phyloP scores from a whole-genome alignment of 2,329 filamentous ascomycete genomes.

The Tolypocladium amazonense region DNA sequence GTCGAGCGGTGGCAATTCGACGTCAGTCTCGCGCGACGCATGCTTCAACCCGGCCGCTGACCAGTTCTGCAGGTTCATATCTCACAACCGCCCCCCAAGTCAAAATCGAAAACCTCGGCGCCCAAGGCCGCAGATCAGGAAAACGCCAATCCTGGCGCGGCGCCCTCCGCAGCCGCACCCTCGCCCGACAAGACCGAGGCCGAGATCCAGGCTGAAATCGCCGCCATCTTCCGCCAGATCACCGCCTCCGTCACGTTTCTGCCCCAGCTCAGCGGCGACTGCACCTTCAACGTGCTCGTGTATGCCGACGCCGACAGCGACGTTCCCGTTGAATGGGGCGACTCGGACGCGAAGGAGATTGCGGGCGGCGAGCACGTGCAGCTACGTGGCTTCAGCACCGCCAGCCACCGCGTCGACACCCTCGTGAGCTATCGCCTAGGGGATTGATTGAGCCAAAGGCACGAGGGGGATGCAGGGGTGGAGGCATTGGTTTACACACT shows the following conservation, averaged over 20 bases:
- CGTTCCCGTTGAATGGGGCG: slow-evolving; percentile 95
- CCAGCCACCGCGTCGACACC: slow-evolving; percentile 87
- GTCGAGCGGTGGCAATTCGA: slow-evolving; percentile 98
- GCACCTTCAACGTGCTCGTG: slow-evolving; percentile 96
- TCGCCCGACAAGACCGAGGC: slow-evolving; percentile 69
- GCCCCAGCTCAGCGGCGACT: slow-evolving; percentile 79
- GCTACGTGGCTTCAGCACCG: slow-evolving; percentile 90
- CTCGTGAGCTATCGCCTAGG: slow-evolving; percentile 79
- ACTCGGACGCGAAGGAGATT: slow-evolving; percentile 97
- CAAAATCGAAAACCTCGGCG: slow-evolving; percentile 31
- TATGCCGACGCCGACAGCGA: slow-evolving; percentile 96
- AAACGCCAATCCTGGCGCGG: slow-evolving; percentile 39
- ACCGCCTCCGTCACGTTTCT: slow-evolving; percentile 96
- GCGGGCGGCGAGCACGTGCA: slow-evolving; percentile 90
- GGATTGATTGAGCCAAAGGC: slow-evolving; percentile 17
- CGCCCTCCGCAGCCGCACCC: slow-evolving; percentile 14
- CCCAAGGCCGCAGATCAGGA: slow-evolving; percentile 54
- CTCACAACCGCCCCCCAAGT: slow-evolving; percentile 17
- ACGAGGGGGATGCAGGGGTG: not conserved
- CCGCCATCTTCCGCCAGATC: slow-evolving; percentile 94
- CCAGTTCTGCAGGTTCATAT: slow-evolving; percentile 12
- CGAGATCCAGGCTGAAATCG: slow-evolving; percentile 92
- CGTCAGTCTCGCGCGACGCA: slow-evolving; percentile 33
- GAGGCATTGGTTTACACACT: no score
- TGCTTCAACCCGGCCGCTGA: slow-evolving; percentile 1